Conservation (phyloP, 1,284 basidiomycete species). For the Pseudozyma thailandica region DNA sequence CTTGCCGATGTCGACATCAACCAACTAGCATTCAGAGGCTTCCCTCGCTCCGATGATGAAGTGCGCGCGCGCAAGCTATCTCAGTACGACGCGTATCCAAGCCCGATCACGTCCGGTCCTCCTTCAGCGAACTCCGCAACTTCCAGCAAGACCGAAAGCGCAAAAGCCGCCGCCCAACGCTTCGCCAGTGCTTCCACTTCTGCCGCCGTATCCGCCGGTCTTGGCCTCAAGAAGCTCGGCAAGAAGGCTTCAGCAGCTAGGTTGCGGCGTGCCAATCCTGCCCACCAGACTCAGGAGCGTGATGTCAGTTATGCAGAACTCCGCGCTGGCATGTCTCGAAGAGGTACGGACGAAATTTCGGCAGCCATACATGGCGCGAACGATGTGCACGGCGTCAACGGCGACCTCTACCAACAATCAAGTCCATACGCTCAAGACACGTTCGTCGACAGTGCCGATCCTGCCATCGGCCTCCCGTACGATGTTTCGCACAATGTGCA, state of each 20-base stretch:
- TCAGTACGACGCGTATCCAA: slow-evolving; percentile 13
- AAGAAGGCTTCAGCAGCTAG: slow-evolving; percentile 49
- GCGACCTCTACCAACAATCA: slow-evolving; percentile 4
- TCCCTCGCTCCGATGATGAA: slow-evolving; percentile 27
- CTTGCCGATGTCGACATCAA: slow-evolving; percentile 20
- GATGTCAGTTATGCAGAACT: slow-evolving; percentile 26
- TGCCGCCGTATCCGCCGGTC: slow-evolving; percentile 44
- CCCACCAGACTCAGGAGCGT: slow-evolving; percentile 25
- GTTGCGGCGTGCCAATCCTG: slow-evolving; percentile 28
- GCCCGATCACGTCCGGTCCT: neutral
- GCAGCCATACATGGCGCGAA: neutral
- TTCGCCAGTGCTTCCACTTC: slow-evolving; percentile 43
- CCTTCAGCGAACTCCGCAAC: neutral
- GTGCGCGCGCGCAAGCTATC: slow-evolving; percentile 35
- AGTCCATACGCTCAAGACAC: slow-evolving; percentile 4
- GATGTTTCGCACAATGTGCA: slow-evolving; percentile 59
- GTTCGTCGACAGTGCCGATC: slow-evolving; percentile 40
- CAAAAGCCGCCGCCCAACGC: slow-evolving; percentile 30
- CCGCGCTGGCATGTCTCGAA: slow-evolving; percentile 3
- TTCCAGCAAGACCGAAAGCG: slow-evolving; percentile 4
- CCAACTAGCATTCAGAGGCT: slow-evolving; percentile 6
- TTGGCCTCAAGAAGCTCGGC: slow-evolving; percentile 51
- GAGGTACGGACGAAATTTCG: neutral
- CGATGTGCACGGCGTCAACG: neutral
- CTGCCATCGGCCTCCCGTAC: slow-evolving; percentile 54